These are phyloP conservation scores for Venturia carpophila DNA, from an alignment of 2,329 filamentous ascomycete species.

Conservation along the genomic window DNA sequence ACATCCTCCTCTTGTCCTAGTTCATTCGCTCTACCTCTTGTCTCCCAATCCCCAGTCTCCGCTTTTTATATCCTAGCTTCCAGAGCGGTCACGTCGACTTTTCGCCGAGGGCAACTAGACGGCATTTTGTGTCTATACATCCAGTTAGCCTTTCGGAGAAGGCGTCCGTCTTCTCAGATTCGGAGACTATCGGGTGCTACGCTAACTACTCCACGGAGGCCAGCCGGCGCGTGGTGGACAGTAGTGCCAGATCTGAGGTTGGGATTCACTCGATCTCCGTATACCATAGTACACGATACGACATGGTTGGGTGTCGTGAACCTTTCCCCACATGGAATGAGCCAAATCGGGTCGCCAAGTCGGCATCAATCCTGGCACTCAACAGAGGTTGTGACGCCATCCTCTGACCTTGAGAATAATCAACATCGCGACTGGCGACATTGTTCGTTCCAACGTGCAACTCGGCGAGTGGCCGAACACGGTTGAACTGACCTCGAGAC, in stretches of 20 bases:
- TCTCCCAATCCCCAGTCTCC: background rate
- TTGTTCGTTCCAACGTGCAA: background rate
- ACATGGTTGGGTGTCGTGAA: background rate
- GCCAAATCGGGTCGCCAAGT: background rate
- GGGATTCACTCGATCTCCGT: background rate
- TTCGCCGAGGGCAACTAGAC: background rate
- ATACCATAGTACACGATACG: background rate
- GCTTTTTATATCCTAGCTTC: background rate
- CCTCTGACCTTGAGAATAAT: background rate
- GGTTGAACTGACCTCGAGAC: background rate
- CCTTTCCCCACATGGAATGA: background rate
- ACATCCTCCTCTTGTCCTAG: background rate
- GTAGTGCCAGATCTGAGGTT: conserved; percentile 7
- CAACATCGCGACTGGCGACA: background rate
- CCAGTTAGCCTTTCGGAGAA: background rate
- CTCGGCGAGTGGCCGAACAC: background rate
- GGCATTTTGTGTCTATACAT: background rate
- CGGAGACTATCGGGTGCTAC: conserved; percentile 1
- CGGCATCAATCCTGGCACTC: background rate
- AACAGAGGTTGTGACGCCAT: background rate
- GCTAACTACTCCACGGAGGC: background rate
- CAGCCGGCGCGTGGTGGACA: background rate
- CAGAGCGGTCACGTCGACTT: background rate
- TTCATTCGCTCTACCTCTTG: background rate
- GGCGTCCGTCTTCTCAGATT: background rate